Conservation (phyloP, 2,329 filamentous ascomycete genomes). For the Penicillium sclerotigenum region DNA sequence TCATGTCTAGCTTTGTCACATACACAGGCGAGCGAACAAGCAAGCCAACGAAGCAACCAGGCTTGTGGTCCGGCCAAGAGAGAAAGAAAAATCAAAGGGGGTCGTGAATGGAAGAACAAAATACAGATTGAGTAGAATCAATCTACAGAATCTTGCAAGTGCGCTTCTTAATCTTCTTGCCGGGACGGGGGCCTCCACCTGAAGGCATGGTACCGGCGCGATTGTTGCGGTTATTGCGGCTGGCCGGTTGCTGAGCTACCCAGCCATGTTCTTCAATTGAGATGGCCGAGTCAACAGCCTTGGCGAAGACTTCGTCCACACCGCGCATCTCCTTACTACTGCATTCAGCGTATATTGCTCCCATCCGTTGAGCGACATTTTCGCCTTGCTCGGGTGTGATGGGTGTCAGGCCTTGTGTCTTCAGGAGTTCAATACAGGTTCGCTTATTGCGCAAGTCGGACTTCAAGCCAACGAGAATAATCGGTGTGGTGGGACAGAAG, state of each 20-base stretch:
- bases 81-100: slow-evolving; percentile 15
- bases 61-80: slow-evolving; percentile 28
- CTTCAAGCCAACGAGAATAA: slow-evolving; percentile 94
- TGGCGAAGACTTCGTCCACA: slow-evolving; percentile 93
- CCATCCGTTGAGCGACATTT: slow-evolving; percentile 88
- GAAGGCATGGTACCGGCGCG: slow-evolving; percentile 25
- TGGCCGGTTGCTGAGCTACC: slow-evolving; percentile 29
- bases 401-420: slow-evolving; percentile 92
- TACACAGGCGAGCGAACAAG: slow-evolving; percentile 21
- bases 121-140: slow-evolving; percentile 8
- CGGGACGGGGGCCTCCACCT: slow-evolving; percentile 36
- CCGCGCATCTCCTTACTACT: slow-evolving; percentile 93
- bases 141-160: slow-evolving; percentile 74
- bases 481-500: slow-evolving; percentile 95
- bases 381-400: slow-evolving; percentile 89
- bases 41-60: slow-evolving; percentile 37
- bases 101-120: slow-evolving; percentile 11
- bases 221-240: slow-evolving; percentile 15
- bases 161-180: slow-evolving; percentile 76
- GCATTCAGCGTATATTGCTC: slow-evolving; percentile 94
- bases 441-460: slow-evolving; percentile 94
- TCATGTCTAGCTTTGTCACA: slow-evolving; percentile 27
- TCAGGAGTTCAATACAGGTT: slow-evolving; percentile 97
- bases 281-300: slow-evolving; percentile 85
- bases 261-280: slow-evolving; percentile 66